These are phyloP conservation scores for Calonectria fujianensis DNA, from an alignment of 2,329 filamentous ascomycete genomes.

Conservation along the genomic window DNA sequence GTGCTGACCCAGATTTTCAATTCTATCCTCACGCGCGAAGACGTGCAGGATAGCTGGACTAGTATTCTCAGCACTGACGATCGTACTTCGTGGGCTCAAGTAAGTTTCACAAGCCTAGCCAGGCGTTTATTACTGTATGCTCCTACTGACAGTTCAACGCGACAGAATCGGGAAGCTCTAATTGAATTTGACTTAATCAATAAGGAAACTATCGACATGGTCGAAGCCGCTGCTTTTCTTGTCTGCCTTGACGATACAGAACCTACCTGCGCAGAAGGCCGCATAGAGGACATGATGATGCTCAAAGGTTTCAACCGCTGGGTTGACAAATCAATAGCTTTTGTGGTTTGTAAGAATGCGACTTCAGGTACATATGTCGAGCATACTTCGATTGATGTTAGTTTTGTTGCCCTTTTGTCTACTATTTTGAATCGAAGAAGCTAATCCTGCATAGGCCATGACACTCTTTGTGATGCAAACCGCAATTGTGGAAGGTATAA, in stretches of 20 bases:
- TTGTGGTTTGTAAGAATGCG: conserved; percentile 43
- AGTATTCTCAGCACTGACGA: conserved; percentile 44
- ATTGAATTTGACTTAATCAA: conserved; percentile 33
- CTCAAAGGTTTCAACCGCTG: conserved; percentile 43
- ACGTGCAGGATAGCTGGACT: conserved; percentile 33
- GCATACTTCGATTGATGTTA: conserved; percentile 43
- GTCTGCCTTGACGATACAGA: conserved; percentile 43
- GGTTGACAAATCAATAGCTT: conserved; percentile 42
- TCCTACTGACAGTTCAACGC: conserved; percentile 23
- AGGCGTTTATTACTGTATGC: background rate
- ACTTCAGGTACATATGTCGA: conserved; percentile 43
- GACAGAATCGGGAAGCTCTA: conserved; percentile 38
- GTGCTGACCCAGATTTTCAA: conserved; percentile 30
- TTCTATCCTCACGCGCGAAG: conserved; percentile 26
- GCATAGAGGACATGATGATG: conserved; percentile 42
- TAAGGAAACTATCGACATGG: conserved; percentile 39
- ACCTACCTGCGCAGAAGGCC: conserved; percentile 34
- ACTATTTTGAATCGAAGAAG: background rate
- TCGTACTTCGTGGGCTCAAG: conserved; percentile 42
- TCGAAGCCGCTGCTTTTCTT: conserved; percentile 42
- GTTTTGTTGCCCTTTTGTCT: background rate
- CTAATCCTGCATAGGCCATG: conserved; percentile 37
- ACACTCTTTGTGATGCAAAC: conserved; percentile 42
- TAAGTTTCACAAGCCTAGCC: conserved; percentile 8
- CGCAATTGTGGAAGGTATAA: conserved; percentile 36